phyloP scores from a whole-genome alignment of 306 rosid genomes.

The Prunus dulcis region DNA sequence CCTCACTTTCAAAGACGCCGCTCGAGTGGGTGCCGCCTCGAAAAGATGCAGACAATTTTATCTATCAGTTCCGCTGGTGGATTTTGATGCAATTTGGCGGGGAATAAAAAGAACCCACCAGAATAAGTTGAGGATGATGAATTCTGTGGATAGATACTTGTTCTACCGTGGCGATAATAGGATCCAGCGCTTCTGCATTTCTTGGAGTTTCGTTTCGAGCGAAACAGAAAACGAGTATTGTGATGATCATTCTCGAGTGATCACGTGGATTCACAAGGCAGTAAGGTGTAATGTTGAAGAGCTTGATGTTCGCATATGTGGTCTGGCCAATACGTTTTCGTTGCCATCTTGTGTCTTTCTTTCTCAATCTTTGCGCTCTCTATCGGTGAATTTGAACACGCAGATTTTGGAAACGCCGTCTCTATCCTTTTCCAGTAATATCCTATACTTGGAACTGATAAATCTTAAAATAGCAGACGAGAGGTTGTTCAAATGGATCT shows the following conservation, averaged over 20 bases:
- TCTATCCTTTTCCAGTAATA: not conserved
- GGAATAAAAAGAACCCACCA: not conserved
- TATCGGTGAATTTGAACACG: not conserved
- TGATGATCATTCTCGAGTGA: not conserved
- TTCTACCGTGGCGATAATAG: not conserved
- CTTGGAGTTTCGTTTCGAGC: not conserved
- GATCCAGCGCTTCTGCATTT: not conserved
- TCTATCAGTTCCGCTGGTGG: not conserved
- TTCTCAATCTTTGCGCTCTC: not conserved
- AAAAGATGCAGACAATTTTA: not conserved
- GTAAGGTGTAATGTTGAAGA: slow-evolving; percentile 9
- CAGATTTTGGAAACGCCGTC: not conserved
- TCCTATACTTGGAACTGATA: not conserved
- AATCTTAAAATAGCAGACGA: not conserved
- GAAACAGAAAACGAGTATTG: not conserved
- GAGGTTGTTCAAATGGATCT: not conserved
- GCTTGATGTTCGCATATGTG: not conserved
- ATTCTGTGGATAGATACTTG: not conserved
- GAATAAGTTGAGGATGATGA: not conserved
- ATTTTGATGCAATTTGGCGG: not conserved
- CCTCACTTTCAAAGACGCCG: not conserved
- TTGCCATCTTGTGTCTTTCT: not conserved
- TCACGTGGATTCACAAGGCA: not conserved
- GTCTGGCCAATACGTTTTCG: not conserved
- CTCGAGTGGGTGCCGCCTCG: not conserved